Evolutionary conservation across 495 filamentous ascomycete species (phyloP).

Genomic region (Neurospora sublineolata): DNA sequence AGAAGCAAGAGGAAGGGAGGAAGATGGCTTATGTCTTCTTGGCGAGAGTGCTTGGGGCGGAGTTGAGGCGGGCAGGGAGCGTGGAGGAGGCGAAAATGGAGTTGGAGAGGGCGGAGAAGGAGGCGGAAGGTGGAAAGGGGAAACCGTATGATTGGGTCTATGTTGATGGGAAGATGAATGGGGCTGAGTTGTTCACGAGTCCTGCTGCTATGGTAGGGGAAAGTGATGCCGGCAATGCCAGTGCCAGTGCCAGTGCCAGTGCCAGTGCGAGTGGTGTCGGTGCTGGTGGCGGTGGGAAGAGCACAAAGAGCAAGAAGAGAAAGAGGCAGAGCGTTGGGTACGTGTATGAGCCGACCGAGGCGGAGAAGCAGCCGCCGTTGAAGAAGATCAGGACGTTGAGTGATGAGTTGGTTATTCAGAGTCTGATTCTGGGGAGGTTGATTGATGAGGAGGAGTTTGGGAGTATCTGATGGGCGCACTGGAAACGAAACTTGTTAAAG

Average conservation of each 20-base stretch:
- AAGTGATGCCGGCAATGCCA: not conserved
- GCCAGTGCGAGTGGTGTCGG: not conserved
- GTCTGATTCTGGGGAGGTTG: constrained; percentile 73
- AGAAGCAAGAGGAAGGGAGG: constrained; percentile 50
- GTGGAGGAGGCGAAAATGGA: constrained; percentile 49
- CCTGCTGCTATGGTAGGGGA: not conserved
- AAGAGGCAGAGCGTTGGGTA: constrained; percentile 28
- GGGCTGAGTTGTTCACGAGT: constrained; percentile 16
- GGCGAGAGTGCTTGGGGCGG: constrained; percentile 65
- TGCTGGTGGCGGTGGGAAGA: not conserved
- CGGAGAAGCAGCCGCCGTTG: constrained; percentile 18
- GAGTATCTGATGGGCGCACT: not conserved
- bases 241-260: not conserved
- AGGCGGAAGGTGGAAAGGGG: constrained; percentile 12
- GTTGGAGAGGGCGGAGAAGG: constrained; percentile 37
- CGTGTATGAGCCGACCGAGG: constrained; percentile 9
- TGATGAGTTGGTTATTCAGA: constrained; percentile 87
- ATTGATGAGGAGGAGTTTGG: constrained; percentile 48
- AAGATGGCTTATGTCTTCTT: constrained; percentile 54
- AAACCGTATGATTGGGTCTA: constrained; percentile 70
- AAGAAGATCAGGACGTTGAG: constrained; percentile 52
- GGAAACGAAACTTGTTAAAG: not conserved
- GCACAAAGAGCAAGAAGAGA: constrained; percentile 25
- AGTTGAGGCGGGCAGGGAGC: constrained; percentile 51
- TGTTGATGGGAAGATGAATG: constrained; percentile 44